Conservation (phyloP, 2,329 filamentous ascomycete species). For the Colletotrichum trifolii region DNA sequence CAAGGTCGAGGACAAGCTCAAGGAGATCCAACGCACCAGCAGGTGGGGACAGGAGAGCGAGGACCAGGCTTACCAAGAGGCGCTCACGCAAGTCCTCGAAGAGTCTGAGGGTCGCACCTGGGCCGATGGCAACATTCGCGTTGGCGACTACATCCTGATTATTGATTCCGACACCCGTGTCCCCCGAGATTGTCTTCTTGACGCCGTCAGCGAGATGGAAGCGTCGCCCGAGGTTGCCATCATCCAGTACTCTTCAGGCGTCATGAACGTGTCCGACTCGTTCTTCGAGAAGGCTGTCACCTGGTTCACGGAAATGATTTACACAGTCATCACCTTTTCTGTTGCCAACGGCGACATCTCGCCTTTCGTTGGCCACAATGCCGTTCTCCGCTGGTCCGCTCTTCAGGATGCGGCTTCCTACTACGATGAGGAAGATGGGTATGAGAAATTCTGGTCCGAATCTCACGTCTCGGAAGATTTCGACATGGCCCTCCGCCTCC, state of each 20-base stretch:
- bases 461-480: conserved; percentile 82
- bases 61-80: conserved; percentile 55
- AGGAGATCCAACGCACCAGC: conserved; percentile 51
- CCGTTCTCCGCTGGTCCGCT: conserved; percentile 73
- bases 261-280: conserved; percentile 79
- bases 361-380: conserved; percentile 83
- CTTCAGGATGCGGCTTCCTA: conserved; percentile 49
- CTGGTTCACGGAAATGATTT: conserved; percentile 84
- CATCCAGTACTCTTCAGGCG: conserved; percentile 77
- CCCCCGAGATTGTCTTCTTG: conserved; percentile 73
- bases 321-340: conserved; percentile 77
- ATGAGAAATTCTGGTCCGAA: conserved; percentile 80
- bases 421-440: conserved; percentile 63
- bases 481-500: conserved; percentile 78
- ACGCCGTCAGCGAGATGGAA: conserved; percentile 79
- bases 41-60: conserved; percentile 53
- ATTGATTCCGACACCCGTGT: conserved; percentile 78
- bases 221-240: conserved; percentile 76
- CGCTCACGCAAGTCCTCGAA: conserved; percentile 57
- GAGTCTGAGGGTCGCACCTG: conserved; percentile 64
- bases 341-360: conserved; percentile 78
- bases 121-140: conserved; percentile 67
- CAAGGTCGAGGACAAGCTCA: conserved; percentile 65
- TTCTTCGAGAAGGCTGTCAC: conserved; percentile 82
- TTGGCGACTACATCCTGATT: conserved; percentile 72